These are phyloP conservation scores for Fraxinus excelsior DNA, from an alignment of 257 asterid species.

Conservation along the genomic window DNA sequence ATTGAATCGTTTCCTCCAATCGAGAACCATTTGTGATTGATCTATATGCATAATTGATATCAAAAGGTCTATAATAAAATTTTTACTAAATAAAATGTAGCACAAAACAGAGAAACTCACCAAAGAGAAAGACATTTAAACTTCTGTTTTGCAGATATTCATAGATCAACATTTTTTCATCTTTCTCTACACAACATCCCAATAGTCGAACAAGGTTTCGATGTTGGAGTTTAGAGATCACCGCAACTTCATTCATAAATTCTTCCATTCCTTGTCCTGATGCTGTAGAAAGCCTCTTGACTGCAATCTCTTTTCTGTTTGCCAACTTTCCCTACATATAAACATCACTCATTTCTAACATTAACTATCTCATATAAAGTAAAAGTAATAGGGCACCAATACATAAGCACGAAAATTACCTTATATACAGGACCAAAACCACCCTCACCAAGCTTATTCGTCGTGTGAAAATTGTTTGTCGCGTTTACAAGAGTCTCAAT, in stretches of 20 bases:
- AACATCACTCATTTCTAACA: not conserved
- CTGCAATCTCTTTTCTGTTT: slow-evolving; percentile 43
- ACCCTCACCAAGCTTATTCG: slow-evolving; percentile 26
- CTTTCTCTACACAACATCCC: slow-evolving; percentile 43
- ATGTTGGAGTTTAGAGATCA: slow-evolving; percentile 47
- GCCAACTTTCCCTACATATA: slow-evolving; percentile 36
- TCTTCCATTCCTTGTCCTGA: slow-evolving; percentile 49
- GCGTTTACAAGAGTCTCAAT: slow-evolving; percentile 15
- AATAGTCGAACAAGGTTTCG: slow-evolving; percentile 46
- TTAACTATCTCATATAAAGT: too few relatives aligned
- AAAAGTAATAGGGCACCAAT: not conserved
- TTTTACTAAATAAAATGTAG: not conserved
- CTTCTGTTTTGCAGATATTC: slow-evolving; percentile 47
- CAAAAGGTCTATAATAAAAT: not conserved
- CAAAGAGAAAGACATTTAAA: slow-evolving; percentile 42
- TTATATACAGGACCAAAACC: slow-evolving; percentile 28
- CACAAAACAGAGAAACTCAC: slow-evolving; percentile 25
- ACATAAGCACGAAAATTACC: not conserved
- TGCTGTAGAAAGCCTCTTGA: slow-evolving; percentile 40
- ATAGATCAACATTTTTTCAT: slow-evolving; percentile 43
- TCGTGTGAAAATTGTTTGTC: slow-evolving; percentile 11
- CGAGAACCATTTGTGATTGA: slow-evolving; percentile 22
- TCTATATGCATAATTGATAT: not conserved
- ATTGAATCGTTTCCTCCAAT: slow-evolving; percentile 32
- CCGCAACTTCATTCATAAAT: slow-evolving; percentile 46